Percentiles rank a stretch among this genome's conserved stretches.
phyloP scores from a whole-genome alignment of 805 yeast species.

The Cyberlindnera maritima region DNA sequence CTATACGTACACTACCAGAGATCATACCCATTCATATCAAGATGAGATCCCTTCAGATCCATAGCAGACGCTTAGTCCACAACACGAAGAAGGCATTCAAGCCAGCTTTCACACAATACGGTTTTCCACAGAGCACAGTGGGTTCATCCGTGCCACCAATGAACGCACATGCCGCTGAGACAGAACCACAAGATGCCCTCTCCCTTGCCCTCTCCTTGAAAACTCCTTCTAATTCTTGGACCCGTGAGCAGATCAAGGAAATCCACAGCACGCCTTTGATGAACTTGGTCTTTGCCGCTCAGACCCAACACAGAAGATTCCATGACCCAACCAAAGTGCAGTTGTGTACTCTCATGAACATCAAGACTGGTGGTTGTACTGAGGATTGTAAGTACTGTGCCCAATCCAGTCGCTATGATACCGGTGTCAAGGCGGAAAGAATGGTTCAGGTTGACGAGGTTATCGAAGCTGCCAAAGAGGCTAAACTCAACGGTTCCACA shows the following conservation, averaged over 20 bases:
- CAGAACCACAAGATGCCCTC: conserved; percentile 17
- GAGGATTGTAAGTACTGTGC: conserved; percentile 84
- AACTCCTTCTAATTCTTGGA: conserved; percentile 46
- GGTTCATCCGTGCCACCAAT: background rate
- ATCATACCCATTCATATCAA: background rate
- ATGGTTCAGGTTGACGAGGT: conserved; percentile 62
- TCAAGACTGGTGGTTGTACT: conserved; percentile 78
- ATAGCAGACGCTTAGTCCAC: background rate
- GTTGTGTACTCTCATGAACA: conserved; percentile 69
- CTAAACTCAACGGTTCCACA: conserved; percentile 69
- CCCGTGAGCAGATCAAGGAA: conserved; percentile 53
- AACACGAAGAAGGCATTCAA: background rate
- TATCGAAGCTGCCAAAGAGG: conserved; percentile 57
- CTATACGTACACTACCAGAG: no score
- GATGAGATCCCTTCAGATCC: conserved; percentile 1
- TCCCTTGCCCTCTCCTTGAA: conserved; percentile 30
- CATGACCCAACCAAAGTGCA: conserved; percentile 73
- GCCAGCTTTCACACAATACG: conserved; percentile 3
- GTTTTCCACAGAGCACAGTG: background rate
- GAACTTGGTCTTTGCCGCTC: conserved; percentile 59
- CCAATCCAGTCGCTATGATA: conserved; percentile 64
- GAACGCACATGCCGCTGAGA: background rate
- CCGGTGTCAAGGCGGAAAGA: conserved; percentile 71
- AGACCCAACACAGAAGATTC: conserved; percentile 59
- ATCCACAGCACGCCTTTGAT: conserved; percentile 66